Conservation (phyloP, 108 stramenopile species). For the Skeletonema tropicum region DNA sequence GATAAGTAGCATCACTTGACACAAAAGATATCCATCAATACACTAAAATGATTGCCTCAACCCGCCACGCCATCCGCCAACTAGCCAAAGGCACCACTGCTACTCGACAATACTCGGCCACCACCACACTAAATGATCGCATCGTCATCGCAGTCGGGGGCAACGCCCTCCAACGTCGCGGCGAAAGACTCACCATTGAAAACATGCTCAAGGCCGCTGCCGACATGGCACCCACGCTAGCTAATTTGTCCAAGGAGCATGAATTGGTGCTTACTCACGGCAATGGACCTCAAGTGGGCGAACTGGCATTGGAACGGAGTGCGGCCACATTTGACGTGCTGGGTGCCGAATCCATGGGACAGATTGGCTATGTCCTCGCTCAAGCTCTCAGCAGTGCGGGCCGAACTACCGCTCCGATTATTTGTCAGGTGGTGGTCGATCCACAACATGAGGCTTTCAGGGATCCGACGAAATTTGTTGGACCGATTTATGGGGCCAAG, state of each 20-base stretch:
- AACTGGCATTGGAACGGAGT: constrained; percentile 77
- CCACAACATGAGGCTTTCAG: constrained; percentile 69
- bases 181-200: constrained; percentile 84
- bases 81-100: not conserved
- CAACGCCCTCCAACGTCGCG: constrained; percentile 86
- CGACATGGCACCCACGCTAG: constrained; percentile 80
- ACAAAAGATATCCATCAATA: no score
- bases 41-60: constrained; percentile 15
- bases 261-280: constrained; percentile 80
- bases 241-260: constrained; percentile 57
- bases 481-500: constrained; percentile 84
- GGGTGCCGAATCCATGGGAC: constrained; percentile 84
- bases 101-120: constrained; percentile 30
- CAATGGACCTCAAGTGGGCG: constrained; percentile 86
- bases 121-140: constrained; percentile 35
- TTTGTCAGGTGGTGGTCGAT: constrained; percentile 83
- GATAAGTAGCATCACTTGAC: no score
- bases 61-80: constrained; percentile 17
- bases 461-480: constrained; percentile 80
- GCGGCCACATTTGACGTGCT: constrained; percentile 73
- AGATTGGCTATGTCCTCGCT: constrained; percentile 82
- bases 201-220: constrained; percentile 88
- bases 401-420: constrained; percentile 59
- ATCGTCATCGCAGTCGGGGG: constrained; percentile 84
- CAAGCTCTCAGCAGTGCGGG: constrained; percentile 71